Conservation (phyloP, 1,139 yeast genomes). For the Magnusiomyces ingens region DNA sequence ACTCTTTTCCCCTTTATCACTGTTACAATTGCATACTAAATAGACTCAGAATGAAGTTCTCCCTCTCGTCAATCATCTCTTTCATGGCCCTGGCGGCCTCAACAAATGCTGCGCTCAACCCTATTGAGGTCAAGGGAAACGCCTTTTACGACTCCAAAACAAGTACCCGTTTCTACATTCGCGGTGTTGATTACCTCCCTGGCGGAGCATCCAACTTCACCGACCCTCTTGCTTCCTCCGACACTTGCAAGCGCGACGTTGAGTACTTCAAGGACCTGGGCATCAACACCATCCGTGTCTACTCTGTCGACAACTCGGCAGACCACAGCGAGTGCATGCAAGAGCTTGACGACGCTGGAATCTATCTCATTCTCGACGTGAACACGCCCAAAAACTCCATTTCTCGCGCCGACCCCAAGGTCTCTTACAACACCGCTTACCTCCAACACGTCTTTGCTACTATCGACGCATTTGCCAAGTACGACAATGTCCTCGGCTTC, state of each 20-base stretch:
- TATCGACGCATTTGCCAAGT: conserved; percentile 70
- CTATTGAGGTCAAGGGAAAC: conserved; percentile 37
- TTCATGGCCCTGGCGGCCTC: conserved; percentile 21
- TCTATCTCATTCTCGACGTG: conserved; percentile 82
- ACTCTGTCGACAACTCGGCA: conserved; percentile 73
- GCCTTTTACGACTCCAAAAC: conserved; percentile 74
- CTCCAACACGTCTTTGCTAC: conserved; percentile 48
- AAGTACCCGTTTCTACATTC: conserved; percentile 75
- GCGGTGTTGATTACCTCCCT: conserved; percentile 78
- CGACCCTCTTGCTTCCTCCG: conserved; percentile 70
- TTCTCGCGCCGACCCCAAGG: conserved; percentile 68
- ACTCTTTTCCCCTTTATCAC: not conserved
- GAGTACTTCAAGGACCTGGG: conserved; percentile 62
- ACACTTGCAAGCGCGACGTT: conserved; percentile 70
- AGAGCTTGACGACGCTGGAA: conserved; percentile 83
- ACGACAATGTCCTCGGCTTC: conserved; percentile 83
- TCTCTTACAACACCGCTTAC: conserved; percentile 48
- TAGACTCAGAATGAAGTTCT: conserved; percentile 14
- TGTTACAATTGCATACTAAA: conserved; percentile 8
- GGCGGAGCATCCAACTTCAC: conserved; percentile 49
- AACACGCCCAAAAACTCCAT: conserved; percentile 77
- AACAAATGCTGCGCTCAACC: conserved; percentile 10
- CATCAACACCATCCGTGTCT: conserved; percentile 77
- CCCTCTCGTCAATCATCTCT: conserved; percentile 16
- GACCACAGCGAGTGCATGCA: conserved; percentile 90